These are phyloP conservation scores for Dactylellina cionopaga DNA, from an alignment of 2,329 filamentous ascomycete species.

Conservation along the genomic window DNA sequence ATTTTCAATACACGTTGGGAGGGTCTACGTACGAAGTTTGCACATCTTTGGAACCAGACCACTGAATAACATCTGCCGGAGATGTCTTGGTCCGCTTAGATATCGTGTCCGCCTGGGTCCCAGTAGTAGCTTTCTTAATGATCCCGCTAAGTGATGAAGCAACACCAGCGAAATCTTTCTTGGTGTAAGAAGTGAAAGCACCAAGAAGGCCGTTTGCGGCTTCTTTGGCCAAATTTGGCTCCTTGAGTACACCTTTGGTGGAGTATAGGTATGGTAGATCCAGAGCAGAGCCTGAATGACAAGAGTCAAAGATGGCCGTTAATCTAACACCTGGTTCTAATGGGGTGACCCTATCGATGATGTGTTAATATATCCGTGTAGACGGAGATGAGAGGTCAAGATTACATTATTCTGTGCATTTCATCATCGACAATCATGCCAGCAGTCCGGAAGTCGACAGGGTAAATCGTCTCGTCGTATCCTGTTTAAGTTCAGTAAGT, in stretches of 20 bases:
- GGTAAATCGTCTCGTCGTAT: conserved; percentile 81
- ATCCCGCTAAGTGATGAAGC: conserved; percentile 81
- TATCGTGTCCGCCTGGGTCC: conserved; percentile 80
- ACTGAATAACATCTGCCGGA: conserved; percentile 95
- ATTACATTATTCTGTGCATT: conserved; percentile 76
- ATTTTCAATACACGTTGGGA: conserved; percentile 52
- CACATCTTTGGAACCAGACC: conserved; percentile 93
- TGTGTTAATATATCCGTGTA: not conserved
- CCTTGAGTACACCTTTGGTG: conserved; percentile 79
- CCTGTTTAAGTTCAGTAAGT: conserved; percentile 54
- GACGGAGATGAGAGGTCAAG: not conserved
- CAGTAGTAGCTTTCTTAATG: conserved; percentile 85
- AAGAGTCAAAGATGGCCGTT: conserved; percentile 83
- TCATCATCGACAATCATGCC: conserved; percentile 82
- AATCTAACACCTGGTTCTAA: conserved; percentile 84
- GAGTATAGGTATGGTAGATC: conserved; percentile 83
- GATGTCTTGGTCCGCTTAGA: conserved; percentile 90
- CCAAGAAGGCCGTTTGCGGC: conserved; percentile 76
- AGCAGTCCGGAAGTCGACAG: conserved; percentile 75
- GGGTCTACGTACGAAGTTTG: conserved; percentile 82
- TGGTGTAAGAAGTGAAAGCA: conserved; percentile 77
- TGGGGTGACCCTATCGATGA: conserved; percentile 68
- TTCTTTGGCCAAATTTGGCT: conserved; percentile 82
- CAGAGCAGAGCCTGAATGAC: conserved; percentile 80
- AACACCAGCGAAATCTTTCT: conserved; percentile 84